phyloP scores from a whole-genome alignment of 2,329 filamentous ascomycete genomes.

The Fusarium sp. region DNA sequence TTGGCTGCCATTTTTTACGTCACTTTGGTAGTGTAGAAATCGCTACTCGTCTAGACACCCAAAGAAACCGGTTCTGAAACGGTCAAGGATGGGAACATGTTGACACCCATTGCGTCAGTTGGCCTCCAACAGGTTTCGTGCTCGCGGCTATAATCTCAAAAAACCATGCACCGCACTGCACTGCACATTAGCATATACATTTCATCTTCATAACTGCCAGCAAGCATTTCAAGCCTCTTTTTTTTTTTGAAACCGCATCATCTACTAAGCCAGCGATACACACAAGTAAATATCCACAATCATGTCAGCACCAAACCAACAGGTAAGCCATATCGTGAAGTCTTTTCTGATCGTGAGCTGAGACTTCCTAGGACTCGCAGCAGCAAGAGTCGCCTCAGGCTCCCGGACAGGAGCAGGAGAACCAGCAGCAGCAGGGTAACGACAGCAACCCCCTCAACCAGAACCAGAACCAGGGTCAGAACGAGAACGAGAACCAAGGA shows the following conservation, averaged over 20 bases:
- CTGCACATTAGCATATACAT: constrained; percentile 13
- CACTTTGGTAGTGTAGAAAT: constrained; percentile 27
- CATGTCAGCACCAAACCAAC: constrained; percentile 39
- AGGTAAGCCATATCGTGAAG: constrained; percentile 27
- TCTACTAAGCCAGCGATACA: constrained; percentile 8
- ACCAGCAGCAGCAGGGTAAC: constrained; percentile 11
- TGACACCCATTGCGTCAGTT: constrained; percentile 47
- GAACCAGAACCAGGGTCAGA: not conserved
- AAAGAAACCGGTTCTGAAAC: constrained; percentile 42
- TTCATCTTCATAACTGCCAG: constrained; percentile 16
- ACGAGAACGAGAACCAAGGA: constrained; percentile 1
- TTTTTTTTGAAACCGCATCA: constrained; percentile 5
- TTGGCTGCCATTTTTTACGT: constrained; percentile 31
- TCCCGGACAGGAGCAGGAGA: constrained; percentile 11
- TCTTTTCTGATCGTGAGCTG: not conserved
- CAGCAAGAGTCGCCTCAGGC: constrained; percentile 27
- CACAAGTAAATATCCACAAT: constrained; percentile 10
- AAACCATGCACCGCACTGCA: constrained; percentile 22
- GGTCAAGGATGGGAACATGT: constrained; percentile 11
- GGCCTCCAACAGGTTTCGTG: constrained; percentile 37
- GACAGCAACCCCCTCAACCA: constrained; percentile 23
- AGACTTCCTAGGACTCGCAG: constrained; percentile 31
- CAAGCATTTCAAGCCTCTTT: constrained; percentile 14
- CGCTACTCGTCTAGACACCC: constrained; percentile 16
- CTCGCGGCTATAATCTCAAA: constrained; percentile 34